Evolutionary conservation across 495 filamentous ascomycete genomes (phyloP), one percentile per base, ranked within the genome.

Genomic region (Hypoxylon subgilvum): DNA sequence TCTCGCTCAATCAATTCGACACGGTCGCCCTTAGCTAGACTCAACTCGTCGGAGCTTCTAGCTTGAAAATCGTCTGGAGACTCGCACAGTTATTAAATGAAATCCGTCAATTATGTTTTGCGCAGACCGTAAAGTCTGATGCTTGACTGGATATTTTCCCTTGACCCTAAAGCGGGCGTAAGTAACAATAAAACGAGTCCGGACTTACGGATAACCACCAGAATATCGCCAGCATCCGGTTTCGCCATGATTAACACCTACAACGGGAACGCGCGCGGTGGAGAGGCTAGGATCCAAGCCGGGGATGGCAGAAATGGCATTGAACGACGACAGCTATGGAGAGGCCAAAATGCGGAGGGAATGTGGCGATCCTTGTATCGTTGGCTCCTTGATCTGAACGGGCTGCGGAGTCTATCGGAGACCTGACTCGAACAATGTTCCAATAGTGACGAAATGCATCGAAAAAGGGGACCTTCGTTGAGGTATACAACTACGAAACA

Each of bases 1-100:
- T 97, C 93, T 44, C 95, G 84, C 70, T 97, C 94, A 32, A 96
- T 84, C 51, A 99, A 76, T 75, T 95, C 87, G 45, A 99, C 90
- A 23, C 88, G 87, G 65, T 97, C 92, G 54, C 91, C 91, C 59
- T 91, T 94, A 27, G 81, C 76, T 63, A 99, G 77, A 61, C 81
- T 94, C 65, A 99, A 82, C 76, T 99, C 95, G 74, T 99, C 95
- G 36, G 88, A 85, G 70, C 91, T 92, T 51, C 93, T 86, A 47
- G 92, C 89, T 63, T 83, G 76, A 73, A 97, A 97, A 72, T 96
- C 91, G 77, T 98, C 81, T 84, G 49, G n/a, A 53, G 6, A 23
- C 39, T 47, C 13, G 19, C 22, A 13, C 6, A 17, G 57, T 61
- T 52, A 61, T 41, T 2, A 31, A 22, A 17, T n/a, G n/a, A 13